Percentiles rank a stretch among this genome's conserved stretches.
phyloP scores from a whole-genome alignment of 306 rosid species.

The Cucurbita ficifolia region DNA sequence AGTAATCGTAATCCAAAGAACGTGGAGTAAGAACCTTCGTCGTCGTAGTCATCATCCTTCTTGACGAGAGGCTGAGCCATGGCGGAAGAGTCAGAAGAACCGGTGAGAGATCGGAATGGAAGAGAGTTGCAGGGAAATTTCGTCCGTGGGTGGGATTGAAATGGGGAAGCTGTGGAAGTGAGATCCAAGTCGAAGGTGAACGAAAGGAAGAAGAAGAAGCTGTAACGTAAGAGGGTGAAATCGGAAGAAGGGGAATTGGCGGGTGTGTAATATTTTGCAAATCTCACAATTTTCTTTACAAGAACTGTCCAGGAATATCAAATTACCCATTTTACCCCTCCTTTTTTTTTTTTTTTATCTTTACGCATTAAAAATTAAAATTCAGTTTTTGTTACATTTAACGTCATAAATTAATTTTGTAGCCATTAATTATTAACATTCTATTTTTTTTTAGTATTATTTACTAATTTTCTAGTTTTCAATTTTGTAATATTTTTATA shows the following conservation, averaged over 20 bases:
- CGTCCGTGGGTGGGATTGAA: neutral
- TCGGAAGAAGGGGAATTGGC: neutral
- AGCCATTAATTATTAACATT: no score
- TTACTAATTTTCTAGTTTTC: no score
- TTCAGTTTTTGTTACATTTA: neutral
- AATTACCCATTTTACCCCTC: neutral
- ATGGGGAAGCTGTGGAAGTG: neutral
- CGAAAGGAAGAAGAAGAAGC: neutral
- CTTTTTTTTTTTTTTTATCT: neutral
- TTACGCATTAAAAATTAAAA: neutral
- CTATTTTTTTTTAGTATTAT: no score
- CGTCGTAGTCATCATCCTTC: slow-evolving; percentile 99
- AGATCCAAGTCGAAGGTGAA: neutral
- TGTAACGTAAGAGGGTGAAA: slow-evolving; percentile 4
- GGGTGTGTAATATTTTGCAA: neutral
- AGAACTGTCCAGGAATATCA: neutral
- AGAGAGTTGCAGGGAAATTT: neutral
- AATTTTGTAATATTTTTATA: no score
- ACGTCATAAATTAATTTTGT: no score
- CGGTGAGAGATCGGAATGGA: slow-evolving; percentile 27
- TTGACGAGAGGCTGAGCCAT: slow-evolving; percentile 97
- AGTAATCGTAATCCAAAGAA: neutral
- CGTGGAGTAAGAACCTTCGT: slow-evolving; percentile 48
- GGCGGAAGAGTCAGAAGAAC: slow-evolving; percentile 11
- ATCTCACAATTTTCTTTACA: neutral